Percentiles rank a stretch among this genome's conserved stretches.
phyloP scores from a whole-genome alignment of 345 rosid species.

The Litchi chinensis region DNA sequence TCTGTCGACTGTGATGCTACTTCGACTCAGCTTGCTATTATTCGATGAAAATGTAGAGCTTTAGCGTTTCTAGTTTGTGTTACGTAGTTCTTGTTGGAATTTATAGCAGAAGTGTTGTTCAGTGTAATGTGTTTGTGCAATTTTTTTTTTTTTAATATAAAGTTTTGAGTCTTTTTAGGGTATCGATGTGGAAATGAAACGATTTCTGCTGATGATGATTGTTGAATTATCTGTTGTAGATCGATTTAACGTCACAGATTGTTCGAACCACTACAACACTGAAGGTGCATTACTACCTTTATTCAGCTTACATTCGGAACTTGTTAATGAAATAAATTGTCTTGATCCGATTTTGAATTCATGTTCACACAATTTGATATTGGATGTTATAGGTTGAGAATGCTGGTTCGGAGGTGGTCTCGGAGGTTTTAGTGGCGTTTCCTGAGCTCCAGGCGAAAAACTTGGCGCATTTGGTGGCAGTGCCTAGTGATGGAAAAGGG shows the following conservation, averaged over 20 bases:
- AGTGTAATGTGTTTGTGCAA: background rate
- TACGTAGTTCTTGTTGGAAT: background rate
- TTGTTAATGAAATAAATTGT: background rate
- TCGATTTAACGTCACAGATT: conserved; percentile 83
- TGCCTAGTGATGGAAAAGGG: conserved; percentile 63
- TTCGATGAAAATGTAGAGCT: background rate
- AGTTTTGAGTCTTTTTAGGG: background rate
- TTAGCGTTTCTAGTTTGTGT: background rate
- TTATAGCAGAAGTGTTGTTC: background rate
- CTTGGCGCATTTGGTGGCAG: conserved; percentile 67
- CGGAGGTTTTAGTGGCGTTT: conserved; percentile 70
- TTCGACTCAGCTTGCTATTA: background rate
- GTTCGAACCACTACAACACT: conserved; percentile 67
- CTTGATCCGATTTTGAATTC: background rate
- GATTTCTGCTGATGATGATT: conserved; percentile 7
- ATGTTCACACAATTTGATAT: background rate
- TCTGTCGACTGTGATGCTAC: background rate
- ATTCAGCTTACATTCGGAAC: background rate
- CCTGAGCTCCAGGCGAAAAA: conserved; percentile 69
- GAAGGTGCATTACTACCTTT: conserved; percentile 50
- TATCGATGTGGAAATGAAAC: background rate
- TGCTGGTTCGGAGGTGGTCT: conserved; percentile 60
- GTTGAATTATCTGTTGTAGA: conserved; percentile 44
- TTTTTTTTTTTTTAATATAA: background rate
- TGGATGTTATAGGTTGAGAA: conserved; percentile 59